Evolutionary conservation across 352 stramenopile genomes (phyloP).

Genomic region (Globisporangium irregulare): DNA sequence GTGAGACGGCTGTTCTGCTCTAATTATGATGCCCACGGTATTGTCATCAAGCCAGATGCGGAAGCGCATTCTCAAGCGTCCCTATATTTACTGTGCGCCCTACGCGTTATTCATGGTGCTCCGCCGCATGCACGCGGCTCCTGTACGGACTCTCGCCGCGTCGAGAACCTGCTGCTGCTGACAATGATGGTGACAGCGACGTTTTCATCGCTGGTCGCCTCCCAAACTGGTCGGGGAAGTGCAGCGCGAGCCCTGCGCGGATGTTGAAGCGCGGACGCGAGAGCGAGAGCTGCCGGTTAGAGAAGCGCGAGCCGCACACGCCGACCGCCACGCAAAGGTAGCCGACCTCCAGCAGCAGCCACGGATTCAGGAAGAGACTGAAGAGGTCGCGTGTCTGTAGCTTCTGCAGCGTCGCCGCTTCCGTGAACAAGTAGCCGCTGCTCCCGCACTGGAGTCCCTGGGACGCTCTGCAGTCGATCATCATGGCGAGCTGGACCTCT

Average conservation of each 20-base stretch:
- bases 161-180: neutral
- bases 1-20: neutral
- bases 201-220: neutral
- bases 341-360: conserved; percentile 48
- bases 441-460: conserved; percentile 48
- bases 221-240: conserved; percentile 31
- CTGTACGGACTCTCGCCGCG: neutral
- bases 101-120: neutral
- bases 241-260: conserved; percentile 42
- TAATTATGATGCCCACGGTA: neutral
- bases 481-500: conserved; percentile 55
- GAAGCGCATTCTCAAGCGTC: neutral
- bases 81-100: neutral
- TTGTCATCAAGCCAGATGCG: too few relatives aligned
- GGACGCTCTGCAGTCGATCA: conserved; percentile 40
- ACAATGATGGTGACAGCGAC: neutral
- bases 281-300: conserved; percentile 48
- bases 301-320: conserved; percentile 53
- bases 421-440: conserved; percentile 21
- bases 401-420: conserved; percentile 21
- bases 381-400: conserved; percentile 39
- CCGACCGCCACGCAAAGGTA: conserved; percentile 57
- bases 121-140: conserved; percentile 4
- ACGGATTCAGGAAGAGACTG: conserved; percentile 45
- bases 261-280: conserved; percentile 59